A percentile compares a stretch with the other conserved stretches of the same genome.
Conservation (phyloP, 768 basidiomycete genomes). For the Mycena vitilis region DNA sequence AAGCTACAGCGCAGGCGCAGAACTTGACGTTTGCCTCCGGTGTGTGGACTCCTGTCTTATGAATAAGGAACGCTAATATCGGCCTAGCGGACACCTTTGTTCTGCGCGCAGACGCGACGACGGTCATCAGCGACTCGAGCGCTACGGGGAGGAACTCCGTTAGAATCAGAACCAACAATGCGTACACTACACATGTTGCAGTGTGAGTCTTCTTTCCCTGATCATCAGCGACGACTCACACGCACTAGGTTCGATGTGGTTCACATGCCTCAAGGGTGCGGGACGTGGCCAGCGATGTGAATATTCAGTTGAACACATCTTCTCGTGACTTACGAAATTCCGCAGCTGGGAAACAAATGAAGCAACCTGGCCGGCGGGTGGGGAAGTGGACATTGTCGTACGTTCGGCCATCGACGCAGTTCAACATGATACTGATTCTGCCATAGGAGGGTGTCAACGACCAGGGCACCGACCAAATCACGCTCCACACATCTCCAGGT, state of each 20-base stretch:
- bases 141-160: conserved; percentile 68
- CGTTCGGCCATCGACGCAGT: not conserved
- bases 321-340: conserved; percentile 15
- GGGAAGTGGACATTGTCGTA: conserved; percentile 52
- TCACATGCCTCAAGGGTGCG: conserved; percentile 70
- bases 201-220: conserved; percentile 52
- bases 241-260: conserved; percentile 50
- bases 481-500: conserved; percentile 57
- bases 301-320: not conserved
- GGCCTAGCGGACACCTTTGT: conserved; percentile 56
- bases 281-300: conserved; percentile 59
- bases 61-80: not conserved
- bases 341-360: conserved; percentile 62
- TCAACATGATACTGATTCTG: conserved; percentile 24
- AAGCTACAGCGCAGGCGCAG: conserved; percentile 51
- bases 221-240: conserved; percentile 41
- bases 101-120: conserved; percentile 63
- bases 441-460: conserved; percentile 58
- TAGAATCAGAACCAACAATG: conserved; percentile 62
- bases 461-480: conserved; percentile 53
- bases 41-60: not conserved
- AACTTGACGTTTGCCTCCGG: conserved; percentile 65
- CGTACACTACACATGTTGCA: conserved; percentile 64
- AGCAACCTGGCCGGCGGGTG: conserved; percentile 60
- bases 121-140: conserved; percentile 51